Percentiles rank a stretch among this genome's conserved stretches.
phyloP scores from a whole-genome alignment of 192 early-diverging fungal genomes.

The Backusella sp. region DNA sequence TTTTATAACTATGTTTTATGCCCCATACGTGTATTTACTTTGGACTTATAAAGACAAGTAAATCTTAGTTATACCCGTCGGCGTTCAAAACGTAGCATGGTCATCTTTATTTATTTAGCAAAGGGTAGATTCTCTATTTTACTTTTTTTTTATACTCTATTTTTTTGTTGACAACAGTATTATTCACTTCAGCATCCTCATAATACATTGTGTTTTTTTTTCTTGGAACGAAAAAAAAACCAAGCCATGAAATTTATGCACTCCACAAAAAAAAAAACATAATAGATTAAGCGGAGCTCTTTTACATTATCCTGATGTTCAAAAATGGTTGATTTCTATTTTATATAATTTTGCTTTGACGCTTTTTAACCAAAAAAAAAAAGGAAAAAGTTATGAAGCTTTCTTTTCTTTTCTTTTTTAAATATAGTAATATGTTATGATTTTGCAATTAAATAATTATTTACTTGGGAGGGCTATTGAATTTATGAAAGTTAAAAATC shows the following conservation, averaged over 20 bases:
- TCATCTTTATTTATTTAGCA: too few species aligned
- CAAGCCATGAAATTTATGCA: background rate
- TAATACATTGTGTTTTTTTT: too few species aligned
- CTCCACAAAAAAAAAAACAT: background rate
- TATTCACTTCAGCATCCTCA: too few species aligned
- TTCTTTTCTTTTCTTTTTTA: background rate
- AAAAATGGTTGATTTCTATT: constrained; percentile 9
- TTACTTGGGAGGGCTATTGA: constrained; percentile 33
- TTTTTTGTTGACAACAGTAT: too few species aligned
- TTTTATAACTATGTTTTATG: too few species aligned
- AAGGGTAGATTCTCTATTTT: too few species aligned
- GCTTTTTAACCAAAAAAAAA: constrained; percentile 2
- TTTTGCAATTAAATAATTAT: constrained; percentile 10
- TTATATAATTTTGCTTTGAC: constrained; percentile 1
- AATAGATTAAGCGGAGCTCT: background rate
- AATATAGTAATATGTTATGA: background rate
- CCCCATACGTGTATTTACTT: too few species aligned
- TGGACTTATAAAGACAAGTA: too few species aligned
- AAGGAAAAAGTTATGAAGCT: background rate
- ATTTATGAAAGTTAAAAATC: background rate
- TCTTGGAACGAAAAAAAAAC: background rate
- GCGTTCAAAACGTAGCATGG: too few species aligned
- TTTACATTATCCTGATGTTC: background rate
- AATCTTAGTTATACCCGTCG: too few species aligned
- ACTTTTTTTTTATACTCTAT: too few species aligned